Percentiles rank a stretch among this genome's conserved stretches.
Evolutionary conservation across 2,329 filamentous ascomycete species (phyloP).

Genomic region (Cordyceps sp.): DNA sequence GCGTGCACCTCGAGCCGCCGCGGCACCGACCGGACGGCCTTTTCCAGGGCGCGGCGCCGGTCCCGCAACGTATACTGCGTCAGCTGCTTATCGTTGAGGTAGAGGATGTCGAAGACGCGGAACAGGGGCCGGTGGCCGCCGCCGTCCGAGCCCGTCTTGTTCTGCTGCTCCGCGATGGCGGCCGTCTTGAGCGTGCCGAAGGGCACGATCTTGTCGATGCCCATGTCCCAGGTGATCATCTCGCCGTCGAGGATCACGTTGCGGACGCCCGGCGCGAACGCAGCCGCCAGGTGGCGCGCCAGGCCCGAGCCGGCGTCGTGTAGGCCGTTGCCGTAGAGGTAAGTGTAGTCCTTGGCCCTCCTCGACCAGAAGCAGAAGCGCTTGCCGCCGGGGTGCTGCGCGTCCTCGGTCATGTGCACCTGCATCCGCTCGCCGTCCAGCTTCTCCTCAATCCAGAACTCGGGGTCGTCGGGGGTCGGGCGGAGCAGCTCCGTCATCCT

Average conservation of each 20-base stretch:
- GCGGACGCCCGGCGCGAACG: conserved; percentile 61
- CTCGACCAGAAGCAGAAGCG: conserved; percentile 84
- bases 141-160: conserved; percentile 35
- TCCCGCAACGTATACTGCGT: conserved; percentile 73
- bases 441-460: conserved; percentile 97
- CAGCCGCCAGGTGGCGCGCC: conserved; percentile 61
- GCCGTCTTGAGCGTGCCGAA: conserved; percentile 93
- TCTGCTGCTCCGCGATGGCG: conserved; percentile 59
- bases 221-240: conserved; percentile 96
- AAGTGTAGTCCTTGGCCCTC: conserved; percentile 92
- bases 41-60: conserved; percentile 57
- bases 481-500: conserved; percentile 58
- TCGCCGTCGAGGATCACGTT: conserved; percentile 91
- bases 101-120: conserved; percentile 80
- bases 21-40: conserved; percentile 51
- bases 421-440: conserved; percentile 95
- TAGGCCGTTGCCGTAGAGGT: conserved; percentile 71
- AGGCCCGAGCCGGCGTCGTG: conserved; percentile 60
- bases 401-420: conserved; percentile 72
- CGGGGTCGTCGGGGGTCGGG: conserved; percentile 49
- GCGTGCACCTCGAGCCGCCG: conserved; percentile 72
- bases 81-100: conserved; percentile 65
- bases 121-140: conserved; percentile 50
- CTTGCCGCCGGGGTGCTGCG: conserved; percentile 47
- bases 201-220: conserved; percentile 64